Base-by-base conservation (phyloP, 345 rosid species). In the Hibiscus tridactylites region DNA sequence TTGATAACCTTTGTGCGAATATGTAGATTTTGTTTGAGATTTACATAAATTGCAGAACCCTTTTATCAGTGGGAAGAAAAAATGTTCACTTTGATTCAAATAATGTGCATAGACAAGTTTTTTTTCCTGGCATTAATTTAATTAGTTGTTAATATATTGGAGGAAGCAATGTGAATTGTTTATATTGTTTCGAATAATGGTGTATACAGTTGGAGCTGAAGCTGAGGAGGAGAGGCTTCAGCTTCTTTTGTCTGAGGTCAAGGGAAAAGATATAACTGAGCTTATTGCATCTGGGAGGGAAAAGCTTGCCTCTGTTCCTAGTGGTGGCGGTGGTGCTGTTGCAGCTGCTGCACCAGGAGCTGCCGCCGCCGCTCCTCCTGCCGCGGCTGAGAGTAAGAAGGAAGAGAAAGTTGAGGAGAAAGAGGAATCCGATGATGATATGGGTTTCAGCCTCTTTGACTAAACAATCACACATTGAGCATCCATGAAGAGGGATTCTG, bases 231-330 rank as follows among this genome's bases (percentile, higher is more conserved):
- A 85, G 39, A 84, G 81, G 74, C 81, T 93, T 74, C 85, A 85
- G 68, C 80, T 91, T 62, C 81, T 93, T 13, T 67, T 91, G 63
- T 83, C 86, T 1, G 83, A 86, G 81, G 88, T 91, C 3, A 79
- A 78, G 60, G 98, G 96, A 0, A 88, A 85, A 73, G 98, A 93
- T 57, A 65, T 88, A 59, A 79, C 93, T 1, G 98, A 93, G 75
- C 75, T 93, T 28, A 80, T 93, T 85, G 98, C 93, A 1, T 71
- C 90, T 0, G 98, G 98, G 17, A 79, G 91, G 83, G 96, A 91
- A 82, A 93, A 91, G 83, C 61, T 91, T 71, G 91, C 96, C 62
- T 85, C 92, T 0, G 93, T 91, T 0, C 97, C 97, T 1, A 73
- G 79, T 0, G 92, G 90, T 17, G 93, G 61, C 2, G 59, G 76